Percentiles rank a stretch among this genome's conserved stretches.
Conservation (phyloP, 1,284 basidiomycete species). For the Flammula alnicola region DNA sequence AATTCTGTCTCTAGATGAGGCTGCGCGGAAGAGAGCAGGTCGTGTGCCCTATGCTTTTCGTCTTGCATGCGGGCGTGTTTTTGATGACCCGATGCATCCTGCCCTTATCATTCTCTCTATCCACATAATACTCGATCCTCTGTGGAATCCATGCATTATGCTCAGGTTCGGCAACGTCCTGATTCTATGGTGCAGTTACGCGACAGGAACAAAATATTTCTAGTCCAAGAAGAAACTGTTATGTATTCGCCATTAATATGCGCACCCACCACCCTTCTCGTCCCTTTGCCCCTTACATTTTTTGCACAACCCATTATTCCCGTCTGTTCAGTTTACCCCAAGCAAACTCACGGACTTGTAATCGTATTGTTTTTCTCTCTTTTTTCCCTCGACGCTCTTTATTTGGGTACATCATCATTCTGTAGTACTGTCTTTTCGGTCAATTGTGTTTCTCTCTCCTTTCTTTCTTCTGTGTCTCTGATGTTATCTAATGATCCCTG, state of each 20-base stretch:
- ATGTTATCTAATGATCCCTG: slow-evolving; percentile 37
- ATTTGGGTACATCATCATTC: slow-evolving; percentile 33
- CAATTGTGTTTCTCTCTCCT: slow-evolving; percentile 20
- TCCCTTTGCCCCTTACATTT: slow-evolving; percentile 6
- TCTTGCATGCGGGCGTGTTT: slow-evolving; percentile 15
- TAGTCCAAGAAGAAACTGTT: not conserved
- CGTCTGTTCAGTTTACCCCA: slow-evolving; percentile 20
- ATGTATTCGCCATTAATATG: not conserved
- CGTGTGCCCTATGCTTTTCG: not conserved
- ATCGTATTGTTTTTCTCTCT: slow-evolving; percentile 31
- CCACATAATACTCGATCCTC: not conserved
- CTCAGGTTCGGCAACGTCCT: slow-evolving; percentile 1
- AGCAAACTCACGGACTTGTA: slow-evolving; percentile 38
- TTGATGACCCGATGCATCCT: slow-evolving; percentile 15
- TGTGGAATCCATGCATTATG: not conserved
- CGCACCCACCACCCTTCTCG: slow-evolving; percentile 1
- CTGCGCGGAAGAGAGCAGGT: not conserved
- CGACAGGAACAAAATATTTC: slow-evolving; percentile 6
- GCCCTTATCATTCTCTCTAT: slow-evolving; percentile 1
- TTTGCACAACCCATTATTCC: slow-evolving; percentile 15
- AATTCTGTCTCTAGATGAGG: not conserved
- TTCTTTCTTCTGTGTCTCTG: slow-evolving; percentile 24
- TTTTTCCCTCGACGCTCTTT: slow-evolving; percentile 25
- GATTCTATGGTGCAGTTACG: not conserved
- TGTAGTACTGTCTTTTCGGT: slow-evolving; percentile 31